phyloP scores from a whole-genome alignment of 1,284 basidiomycete species.

The Quambalaria eucalypti region DNA sequence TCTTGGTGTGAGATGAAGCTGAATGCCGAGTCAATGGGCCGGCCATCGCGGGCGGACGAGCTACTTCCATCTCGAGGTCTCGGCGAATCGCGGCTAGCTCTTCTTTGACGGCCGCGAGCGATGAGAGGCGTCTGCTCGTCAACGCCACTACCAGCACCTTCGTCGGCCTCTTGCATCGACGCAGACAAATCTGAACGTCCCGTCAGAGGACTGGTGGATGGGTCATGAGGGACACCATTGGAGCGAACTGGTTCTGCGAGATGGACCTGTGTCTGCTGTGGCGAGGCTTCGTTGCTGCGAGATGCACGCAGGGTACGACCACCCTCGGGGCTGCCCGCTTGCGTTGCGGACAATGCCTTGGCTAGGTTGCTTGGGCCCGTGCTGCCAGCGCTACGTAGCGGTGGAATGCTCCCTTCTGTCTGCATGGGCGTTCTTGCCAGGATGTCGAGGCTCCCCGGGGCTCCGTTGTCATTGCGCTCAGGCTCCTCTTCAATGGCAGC shows the following conservation, averaged over 20 bases:
- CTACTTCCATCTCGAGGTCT: conserved; percentile 5
- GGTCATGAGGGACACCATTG: too few species aligned
- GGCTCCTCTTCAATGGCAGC: conserved; percentile 9
- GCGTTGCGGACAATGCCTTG: neutral
- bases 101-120: neutral
- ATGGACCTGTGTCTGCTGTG: too few species aligned
- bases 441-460: neutral
- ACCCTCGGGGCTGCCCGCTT: neutral
- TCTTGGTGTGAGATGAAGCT: conserved; percentile 2
- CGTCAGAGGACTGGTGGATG: too few species aligned
- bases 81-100: neutral
- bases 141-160: too few species aligned
- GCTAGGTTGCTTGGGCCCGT: conserved; percentile 3
- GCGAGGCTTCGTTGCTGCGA: too few species aligned
- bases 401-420: neutral
- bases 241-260: too few species aligned
- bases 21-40: conserved; percentile 8
- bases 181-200: too few species aligned
- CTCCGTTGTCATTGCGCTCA: neutral
- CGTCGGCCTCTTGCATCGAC: too few species aligned
- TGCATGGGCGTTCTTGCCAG: neutral
- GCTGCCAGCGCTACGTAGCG: neutral
- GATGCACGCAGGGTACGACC: too few species aligned
- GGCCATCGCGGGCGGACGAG: neutral
- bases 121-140: neutral